Percentiles rank a stretch among this genome's conserved stretches.
phyloP scores from a whole-genome alignment of 2,329 filamentous ascomycete species.

The Aspergillus uvarum region DNA sequence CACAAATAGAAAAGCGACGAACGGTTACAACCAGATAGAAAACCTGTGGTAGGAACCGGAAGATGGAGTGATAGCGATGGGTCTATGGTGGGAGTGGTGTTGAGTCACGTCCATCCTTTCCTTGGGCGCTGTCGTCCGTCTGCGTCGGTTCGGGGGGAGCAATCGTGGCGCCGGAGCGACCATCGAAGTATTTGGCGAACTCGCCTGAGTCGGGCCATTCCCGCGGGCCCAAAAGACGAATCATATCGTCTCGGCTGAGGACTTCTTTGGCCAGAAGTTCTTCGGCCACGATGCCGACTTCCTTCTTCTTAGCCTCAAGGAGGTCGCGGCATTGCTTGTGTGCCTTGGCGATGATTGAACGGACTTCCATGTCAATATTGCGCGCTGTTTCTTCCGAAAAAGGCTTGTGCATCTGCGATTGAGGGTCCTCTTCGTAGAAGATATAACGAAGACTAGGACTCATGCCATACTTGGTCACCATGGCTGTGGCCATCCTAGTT shows the following conservation, averaged over 20 bases:
- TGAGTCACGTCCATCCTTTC: slow-evolving; percentile 38
- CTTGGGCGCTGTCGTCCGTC: slow-evolving; percentile 47
- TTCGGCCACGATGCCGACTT: slow-evolving; percentile 87
- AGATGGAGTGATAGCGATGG: neutral
- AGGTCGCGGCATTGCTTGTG: slow-evolving; percentile 88
- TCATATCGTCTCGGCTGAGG: slow-evolving; percentile 85
- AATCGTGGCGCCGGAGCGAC: slow-evolving; percentile 51
- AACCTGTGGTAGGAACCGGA: neutral
- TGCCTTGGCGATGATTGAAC: slow-evolving; percentile 85
- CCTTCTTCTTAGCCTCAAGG: slow-evolving; percentile 78
- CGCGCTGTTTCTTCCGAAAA: slow-evolving; percentile 94
- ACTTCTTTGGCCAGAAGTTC: slow-evolving; percentile 92
- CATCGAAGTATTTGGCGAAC: slow-evolving; percentile 89
- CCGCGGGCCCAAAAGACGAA: slow-evolving; percentile 78
- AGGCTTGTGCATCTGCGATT: slow-evolving; percentile 84
- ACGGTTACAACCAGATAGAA: neutral
- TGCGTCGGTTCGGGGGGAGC: slow-evolving; percentile 48
- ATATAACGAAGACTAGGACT: slow-evolving; percentile 89
- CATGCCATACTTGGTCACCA: slow-evolving; percentile 99
- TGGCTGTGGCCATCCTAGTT: slow-evolving; percentile 88
- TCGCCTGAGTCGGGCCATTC: slow-evolving; percentile 84
- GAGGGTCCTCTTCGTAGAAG: slow-evolving; percentile 75
- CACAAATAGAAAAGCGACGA: neutral
- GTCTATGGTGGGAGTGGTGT: slow-evolving; percentile 31
- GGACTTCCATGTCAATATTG: slow-evolving; percentile 87